Percentiles rank a stretch among this genome's conserved stretches.
Conservation (phyloP, 164 flowering plant genomes). For the Tinospora cordifolia region DNA sequence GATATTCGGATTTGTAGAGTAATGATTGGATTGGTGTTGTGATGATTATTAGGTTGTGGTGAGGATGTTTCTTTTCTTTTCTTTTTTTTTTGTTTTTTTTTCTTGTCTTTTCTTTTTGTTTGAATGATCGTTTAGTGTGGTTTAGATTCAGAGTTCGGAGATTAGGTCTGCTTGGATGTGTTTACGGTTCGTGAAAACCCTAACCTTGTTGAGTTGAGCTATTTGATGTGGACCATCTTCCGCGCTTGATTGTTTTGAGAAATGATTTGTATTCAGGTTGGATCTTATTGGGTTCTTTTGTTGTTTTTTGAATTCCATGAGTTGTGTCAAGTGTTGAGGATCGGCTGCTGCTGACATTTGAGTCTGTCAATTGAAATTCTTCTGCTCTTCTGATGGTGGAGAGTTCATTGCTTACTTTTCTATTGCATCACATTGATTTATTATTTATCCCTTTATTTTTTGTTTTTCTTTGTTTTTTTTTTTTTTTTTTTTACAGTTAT, state of each 20-base stretch:
- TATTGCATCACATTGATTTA: not conserved
- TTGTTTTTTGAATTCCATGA: too few relatives aligned
- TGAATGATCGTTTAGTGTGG: not conserved
- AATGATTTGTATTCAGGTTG: too few relatives aligned
- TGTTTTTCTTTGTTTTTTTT: not conserved
- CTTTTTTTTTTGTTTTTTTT: too few relatives aligned
- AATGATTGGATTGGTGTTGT: not conserved
- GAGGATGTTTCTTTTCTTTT: not conserved
- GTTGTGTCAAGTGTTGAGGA: not conserved
- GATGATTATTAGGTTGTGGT: not conserved
- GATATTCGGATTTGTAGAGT: not conserved
- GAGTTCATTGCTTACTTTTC: not conserved
- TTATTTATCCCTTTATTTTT: not conserved
- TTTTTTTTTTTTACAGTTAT: not conserved
- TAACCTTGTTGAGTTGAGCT: not conserved
- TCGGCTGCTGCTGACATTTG: not conserved
- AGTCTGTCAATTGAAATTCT: not conserved
- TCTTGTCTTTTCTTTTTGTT: not conserved
- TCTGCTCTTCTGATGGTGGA: not conserved
- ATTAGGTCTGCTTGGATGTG: not conserved
- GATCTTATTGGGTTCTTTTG: too few relatives aligned
- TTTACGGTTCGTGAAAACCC: not conserved
- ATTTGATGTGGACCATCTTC: not conserved
- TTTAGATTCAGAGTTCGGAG: not conserved
- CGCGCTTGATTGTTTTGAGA: too few relatives aligned